Evolutionary conservation across 2,329 filamentous ascomycete genomes (phyloP), one percentile per base, ranked within the genome.

Genomic region (Akanthomyces dipterigenus): DNA sequence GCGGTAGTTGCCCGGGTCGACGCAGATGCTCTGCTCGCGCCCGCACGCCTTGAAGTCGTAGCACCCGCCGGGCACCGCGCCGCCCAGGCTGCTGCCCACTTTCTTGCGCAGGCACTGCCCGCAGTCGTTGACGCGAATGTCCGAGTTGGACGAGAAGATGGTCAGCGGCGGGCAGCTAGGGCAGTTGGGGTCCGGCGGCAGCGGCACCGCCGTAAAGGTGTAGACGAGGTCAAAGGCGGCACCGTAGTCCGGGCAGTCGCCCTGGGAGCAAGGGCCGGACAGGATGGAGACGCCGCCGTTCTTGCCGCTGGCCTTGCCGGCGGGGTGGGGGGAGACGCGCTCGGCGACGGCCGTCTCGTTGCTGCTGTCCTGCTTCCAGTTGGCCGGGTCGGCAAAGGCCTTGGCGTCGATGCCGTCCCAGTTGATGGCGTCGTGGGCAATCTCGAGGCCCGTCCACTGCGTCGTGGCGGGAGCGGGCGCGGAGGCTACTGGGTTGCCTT

Each of bases 1-100:
- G 8, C 63, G 60, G 31, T 14, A 7, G 9, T 58, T 63, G 56
- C 40, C 51, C 20, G 55, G 45, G 53, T 64, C 63, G 8, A 64
- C 63, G 43, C 63, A 64, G 28, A 64, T 64, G 36, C 14, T n/a
- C 50, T 64, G 63, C 5, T 49, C 31, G 18, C 63, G 59, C 42
- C 49, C 43, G 43, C 62, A 63, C 5, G 45, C 16, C 22, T 46
- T 58, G 38, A 61, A 54, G 28, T 63, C n/a, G 24, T 54, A 63
- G 48, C 59, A 54, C 8, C 53, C 62, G 31, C 60, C 60, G 16
- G 54, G 42, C 9, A 57, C 55, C 3, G 18, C 0, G 20, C 34
- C 26, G 22, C 50, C 53, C 5, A 55, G 20, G 49, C 51, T 53
- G 36, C 56, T 60, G 43, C 55, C 55, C 20, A 57, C 55, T 11